A percentile compares a stretch with the other conserved stretches of the same genome.
Conservation (phyloP, 768 basidiomycete genomes). For the Leccinum subtestaceum region DNA sequence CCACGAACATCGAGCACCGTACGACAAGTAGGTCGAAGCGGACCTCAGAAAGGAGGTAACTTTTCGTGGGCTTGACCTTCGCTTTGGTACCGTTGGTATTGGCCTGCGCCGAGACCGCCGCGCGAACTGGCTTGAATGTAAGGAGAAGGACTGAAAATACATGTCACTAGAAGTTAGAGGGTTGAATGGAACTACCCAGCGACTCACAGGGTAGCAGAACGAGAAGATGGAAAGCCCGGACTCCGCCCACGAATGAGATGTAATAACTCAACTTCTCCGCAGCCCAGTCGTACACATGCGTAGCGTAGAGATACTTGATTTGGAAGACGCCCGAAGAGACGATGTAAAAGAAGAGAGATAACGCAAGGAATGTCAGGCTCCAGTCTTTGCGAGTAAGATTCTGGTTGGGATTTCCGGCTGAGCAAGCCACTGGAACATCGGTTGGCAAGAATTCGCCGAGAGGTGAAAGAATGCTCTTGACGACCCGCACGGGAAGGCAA, state of each 20-base stretch:
- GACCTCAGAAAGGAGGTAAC: conserved; percentile 56
- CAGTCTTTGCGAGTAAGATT: conserved; percentile 59
- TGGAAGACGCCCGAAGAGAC: conserved; percentile 71
- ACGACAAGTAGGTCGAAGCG: conserved; percentile 68
- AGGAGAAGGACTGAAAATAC: conserved; percentile 50
- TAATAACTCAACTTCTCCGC: conserved; percentile 72
- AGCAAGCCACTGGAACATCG: conserved; percentile 38
- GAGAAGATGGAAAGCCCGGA: conserved; percentile 64
- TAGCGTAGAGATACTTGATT: conserved; percentile 76
- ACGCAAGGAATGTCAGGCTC: conserved; percentile 68
- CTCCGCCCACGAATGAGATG: conserved; percentile 64
- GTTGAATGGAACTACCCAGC: conserved; percentile 15
- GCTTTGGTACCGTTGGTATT: conserved; percentile 24
- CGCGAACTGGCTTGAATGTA: conserved; percentile 51
- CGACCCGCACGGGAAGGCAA: conserved; percentile 25
- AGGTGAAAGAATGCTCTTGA: conserved; percentile 55
- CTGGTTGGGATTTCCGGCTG: conserved; percentile 60
- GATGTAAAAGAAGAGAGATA: conserved; percentile 60
- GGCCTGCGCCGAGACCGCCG: conserved; percentile 1
- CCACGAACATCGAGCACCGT: conserved; percentile 61
- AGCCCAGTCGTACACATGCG: conserved; percentile 68
- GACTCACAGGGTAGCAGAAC: conserved; percentile 65
- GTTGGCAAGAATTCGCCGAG: conserved; percentile 69
- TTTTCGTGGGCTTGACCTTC: conserved; percentile 45
- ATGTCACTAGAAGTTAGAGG: conserved; percentile 33